These are phyloP conservation scores for Fennellomyces sp. DNA, from an alignment of 371 early-diverging fungal species.

Conservation along the genomic window DNA sequence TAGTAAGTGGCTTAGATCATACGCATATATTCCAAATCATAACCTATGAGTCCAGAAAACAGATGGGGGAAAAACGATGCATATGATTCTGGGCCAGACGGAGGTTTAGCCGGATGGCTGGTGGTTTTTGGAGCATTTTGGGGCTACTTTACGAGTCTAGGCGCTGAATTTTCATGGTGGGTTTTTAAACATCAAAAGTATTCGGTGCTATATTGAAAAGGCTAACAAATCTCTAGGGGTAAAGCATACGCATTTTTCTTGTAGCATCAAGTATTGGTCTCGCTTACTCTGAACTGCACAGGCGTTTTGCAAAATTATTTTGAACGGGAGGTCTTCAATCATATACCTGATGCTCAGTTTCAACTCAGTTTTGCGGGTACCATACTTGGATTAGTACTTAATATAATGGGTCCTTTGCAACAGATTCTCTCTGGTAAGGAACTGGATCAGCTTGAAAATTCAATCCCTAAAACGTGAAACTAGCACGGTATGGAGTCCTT, in stretches of 20 bases:
- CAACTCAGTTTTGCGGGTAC: constrained; percentile 45
- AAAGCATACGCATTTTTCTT: no score
- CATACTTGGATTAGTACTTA: constrained; percentile 27
- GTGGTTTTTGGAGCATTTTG: constrained; percentile 59
- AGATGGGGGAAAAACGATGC: constrained; percentile 6
- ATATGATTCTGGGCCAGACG: constrained; percentile 32
- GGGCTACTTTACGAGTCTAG: constrained; percentile 59
- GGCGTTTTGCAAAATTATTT: constrained; percentile 34
- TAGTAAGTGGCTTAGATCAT: no score
- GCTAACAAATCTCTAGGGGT: no score
- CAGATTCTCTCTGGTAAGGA: no score
- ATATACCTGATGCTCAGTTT: constrained; percentile 15
- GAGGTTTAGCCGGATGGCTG: constrained; percentile 62
- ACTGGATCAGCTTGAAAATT: no score
- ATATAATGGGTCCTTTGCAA: constrained; percentile 30
- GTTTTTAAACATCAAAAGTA: no score
- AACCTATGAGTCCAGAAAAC: no score
- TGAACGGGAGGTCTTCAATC: constrained; percentile 25
- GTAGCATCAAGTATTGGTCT: no score
- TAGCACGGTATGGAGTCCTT: constrained; percentile 23
- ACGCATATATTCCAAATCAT: no score
- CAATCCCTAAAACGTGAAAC: no score
- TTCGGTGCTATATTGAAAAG: no score
- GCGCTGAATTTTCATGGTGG: constrained; percentile 38
- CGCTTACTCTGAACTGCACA: no score